Evolutionary conservation across 2,329 filamentous ascomycete genomes (phyloP), one percentile per base, ranked within the genome.

Genomic region (Colletotrichum tofieldiae): DNA sequence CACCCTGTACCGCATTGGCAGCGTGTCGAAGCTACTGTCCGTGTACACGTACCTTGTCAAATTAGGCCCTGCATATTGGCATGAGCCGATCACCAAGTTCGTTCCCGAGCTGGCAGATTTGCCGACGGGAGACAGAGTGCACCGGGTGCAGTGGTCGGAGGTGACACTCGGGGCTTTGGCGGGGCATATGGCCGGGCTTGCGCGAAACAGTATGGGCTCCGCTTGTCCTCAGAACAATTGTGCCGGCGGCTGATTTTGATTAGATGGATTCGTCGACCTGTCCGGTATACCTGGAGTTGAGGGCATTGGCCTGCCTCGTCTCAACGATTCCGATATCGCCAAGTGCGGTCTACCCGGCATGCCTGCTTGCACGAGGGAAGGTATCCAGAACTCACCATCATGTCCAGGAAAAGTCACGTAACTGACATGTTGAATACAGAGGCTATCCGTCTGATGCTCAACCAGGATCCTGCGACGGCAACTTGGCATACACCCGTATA

Each of bases 1-100:
- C 26, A 83, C 82, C 4, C 74, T 82, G 18, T 82, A 79, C 47
- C 75, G 81, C 2, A 78, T 83, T 7, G 82, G 79, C 0, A 82
- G 80, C 65, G 75, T 80, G 1, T 79, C 81, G 0, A 83, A 83
- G 70, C 62, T 83, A 2, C 73, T 83, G 7, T 77, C 81, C 0
- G 77, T 76, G 20, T 79, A 80, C 61, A 65, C 76, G 1, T 64
- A 79, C 12, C 69, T 80, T 39, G 63, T 73, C 2, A 71, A 75
- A 11, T 73, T 74, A 5, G 78, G 77, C 0, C 63, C 75, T 20
- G 55, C 56, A 2, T 71, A 76, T n/a, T 76, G 77, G 69, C 72
- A 76, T 37, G 67, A 76, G n/a, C 76, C 78, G 1, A 73, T 80
- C 12, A 78, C 78, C 26, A 70, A 77, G 52, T 73, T 75, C 73